Base-by-base conservation (phyloP, 1,284 basidiomycete genomes). In the Flammula alnicola region DNA sequence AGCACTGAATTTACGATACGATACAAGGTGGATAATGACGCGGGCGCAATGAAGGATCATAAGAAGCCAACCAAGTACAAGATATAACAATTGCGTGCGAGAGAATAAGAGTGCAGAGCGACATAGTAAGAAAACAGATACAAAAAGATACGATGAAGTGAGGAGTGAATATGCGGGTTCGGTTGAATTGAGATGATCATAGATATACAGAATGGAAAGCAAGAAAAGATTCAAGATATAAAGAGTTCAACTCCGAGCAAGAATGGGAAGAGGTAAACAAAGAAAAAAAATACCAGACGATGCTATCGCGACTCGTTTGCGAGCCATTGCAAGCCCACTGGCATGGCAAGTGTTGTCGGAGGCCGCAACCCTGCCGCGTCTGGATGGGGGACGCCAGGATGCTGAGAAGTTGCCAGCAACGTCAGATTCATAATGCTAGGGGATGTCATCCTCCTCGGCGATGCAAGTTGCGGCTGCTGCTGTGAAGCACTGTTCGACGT, bases 281-380 rank as follows among this genome's bases (percentile, higher is more conserved):
- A 14, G 43, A 27, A 30, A n/a, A 30, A 17, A 47, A 30, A 47
- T 27, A 25, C 32, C 30, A 12, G 16, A 12, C 30, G 53, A 51
- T 22, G 51, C 54, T 70, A 75, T 54, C 75, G 70, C 23, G 76
- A 73, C 65, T 82, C 81, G 50, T 82, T 75, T 20, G 81, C 81
- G 36, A 83, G 69, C 80, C 80, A 83, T 42, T 69, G 73, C 53
- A 83, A 57, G 16, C 80, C 80, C 19, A 81, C 80, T 7, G 80
- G 80, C 75, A 81, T 75, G 3, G 73, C 67, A 47, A 75, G 69
- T 27, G 70, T 59, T 17, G 64, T 52, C 11, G 66, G 58, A 35
- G 56, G 53, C 57, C 52, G 61, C 22, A 59, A 51, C 38, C 70
- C 69, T 32, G 60, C 44, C 26, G 64, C 63, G 26, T 65, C 62